These are phyloP conservation scores for Chytriomyces confervae DNA, from an alignment of 192 early-diverging fungal species.

Conservation along the genomic window DNA sequence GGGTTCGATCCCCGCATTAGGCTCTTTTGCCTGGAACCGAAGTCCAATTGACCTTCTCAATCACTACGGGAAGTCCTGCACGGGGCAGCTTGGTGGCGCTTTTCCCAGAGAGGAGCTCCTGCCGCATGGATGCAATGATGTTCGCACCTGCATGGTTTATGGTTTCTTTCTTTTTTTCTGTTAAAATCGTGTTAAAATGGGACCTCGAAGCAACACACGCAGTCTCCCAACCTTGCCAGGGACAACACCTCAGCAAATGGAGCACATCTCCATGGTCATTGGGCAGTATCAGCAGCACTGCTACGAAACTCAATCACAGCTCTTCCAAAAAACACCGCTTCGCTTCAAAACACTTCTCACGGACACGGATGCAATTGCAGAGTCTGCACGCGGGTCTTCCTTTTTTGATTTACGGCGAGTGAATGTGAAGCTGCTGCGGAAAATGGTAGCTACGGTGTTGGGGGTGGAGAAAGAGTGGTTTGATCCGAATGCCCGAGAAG, in stretches of 20 bases:
- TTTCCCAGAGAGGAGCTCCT: too few species aligned
- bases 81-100: too few species aligned
- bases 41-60: too few species aligned
- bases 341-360: slow-evolving; percentile 1
- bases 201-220: too few species aligned
- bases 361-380: slow-evolving; percentile 20
- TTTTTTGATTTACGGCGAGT: slow-evolving; percentile 9
- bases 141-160: too few species aligned
- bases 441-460: slow-evolving; percentile 5
- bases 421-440: background rate
- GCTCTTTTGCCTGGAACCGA: too few species aligned
- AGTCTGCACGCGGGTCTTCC: background rate
- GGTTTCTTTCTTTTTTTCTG: too few species aligned
- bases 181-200: too few species aligned
- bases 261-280: background rate
- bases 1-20: too few species aligned
- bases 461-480: background rate
- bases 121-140: too few species aligned
- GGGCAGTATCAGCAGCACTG: background rate
- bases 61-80: too few species aligned
- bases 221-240: background rate
- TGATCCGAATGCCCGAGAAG: background rate
- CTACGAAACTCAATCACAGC: background rate
- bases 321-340: background rate
- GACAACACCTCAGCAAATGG: background rate